Conservation (phyloP, 208 protist species). For the Novymonas esmeraldas region DNA sequence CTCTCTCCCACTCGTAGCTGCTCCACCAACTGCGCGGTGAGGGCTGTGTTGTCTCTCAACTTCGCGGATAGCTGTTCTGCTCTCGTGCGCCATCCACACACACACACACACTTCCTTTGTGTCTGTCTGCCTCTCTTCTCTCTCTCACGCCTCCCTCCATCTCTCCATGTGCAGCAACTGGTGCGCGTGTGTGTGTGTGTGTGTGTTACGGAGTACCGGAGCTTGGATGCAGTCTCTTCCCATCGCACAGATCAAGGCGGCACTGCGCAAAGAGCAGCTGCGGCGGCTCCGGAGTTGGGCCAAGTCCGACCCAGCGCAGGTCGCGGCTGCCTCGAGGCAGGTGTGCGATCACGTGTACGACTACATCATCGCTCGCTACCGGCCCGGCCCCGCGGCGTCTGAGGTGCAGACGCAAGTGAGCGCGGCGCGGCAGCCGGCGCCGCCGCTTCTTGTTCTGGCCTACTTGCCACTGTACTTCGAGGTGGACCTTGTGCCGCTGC, state of each 20-base stretch:
- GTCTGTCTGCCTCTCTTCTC: not conserved
- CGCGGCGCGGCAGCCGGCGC: not conserved
- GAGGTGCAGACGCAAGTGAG: not conserved
- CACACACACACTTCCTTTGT: not conserved
- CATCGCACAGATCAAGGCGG: conserved; percentile 29
- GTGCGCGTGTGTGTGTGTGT: not conserved
- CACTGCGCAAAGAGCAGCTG: conserved; percentile 46
- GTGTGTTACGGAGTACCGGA: too few species aligned
- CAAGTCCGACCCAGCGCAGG: conserved; percentile 33
- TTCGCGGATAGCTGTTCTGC: not conserved
- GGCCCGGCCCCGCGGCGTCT: not conserved
- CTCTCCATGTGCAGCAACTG: not conserved
- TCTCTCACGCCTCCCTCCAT: not conserved
- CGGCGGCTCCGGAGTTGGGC: conserved; percentile 40
- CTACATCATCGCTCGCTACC: conserved; percentile 31
- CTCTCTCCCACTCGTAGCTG: too few species aligned
- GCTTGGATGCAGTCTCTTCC: conserved; percentile 16
- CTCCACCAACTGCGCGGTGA: too few species aligned
- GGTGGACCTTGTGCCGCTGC: conserved; percentile 57
- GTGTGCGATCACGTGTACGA: conserved; percentile 51
- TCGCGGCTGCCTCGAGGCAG: conserved; percentile 30
- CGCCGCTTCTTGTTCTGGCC: conserved; percentile 50
- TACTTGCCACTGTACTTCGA: conserved; percentile 85
- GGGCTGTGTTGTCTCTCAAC: too few species aligned
- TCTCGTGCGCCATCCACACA: not conserved